Percentiles rank a stretch among this genome's conserved stretches.
Conservation (phyloP, 192 early-diverging fungal genomes). For the Chytriomyces hyalinus region DNA sequence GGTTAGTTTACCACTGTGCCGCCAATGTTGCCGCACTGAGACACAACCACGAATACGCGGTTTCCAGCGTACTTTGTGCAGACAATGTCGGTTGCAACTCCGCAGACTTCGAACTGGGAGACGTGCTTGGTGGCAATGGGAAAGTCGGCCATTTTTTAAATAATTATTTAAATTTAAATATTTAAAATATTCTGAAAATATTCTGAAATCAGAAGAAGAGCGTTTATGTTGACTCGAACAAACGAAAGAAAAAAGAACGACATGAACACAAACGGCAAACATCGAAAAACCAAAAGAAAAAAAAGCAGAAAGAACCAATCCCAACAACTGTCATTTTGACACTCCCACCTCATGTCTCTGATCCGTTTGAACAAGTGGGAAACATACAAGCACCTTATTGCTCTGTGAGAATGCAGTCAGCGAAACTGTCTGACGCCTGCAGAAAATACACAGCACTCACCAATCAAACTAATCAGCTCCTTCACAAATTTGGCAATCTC, state of each 20-base stretch:
- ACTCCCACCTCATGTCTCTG: too few relatives aligned
- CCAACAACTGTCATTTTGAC: too few relatives aligned
- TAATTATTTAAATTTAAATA: not conserved
- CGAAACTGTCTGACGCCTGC: not conserved
- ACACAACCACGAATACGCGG: conserved; percentile 15
- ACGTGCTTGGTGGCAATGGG: conserved; percentile 8
- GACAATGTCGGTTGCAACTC: conserved; percentile 19
- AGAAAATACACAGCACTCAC: conserved; percentile 8
- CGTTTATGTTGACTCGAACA: not conserved
- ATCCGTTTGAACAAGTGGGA: too few relatives aligned
- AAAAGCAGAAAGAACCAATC: not conserved
- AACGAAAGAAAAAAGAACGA: not conserved
- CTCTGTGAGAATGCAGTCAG: not conserved
- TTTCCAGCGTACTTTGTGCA: conserved; percentile 9
- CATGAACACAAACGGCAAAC: not conserved
- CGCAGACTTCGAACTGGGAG: not conserved
- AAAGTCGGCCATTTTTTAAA: conserved; percentile 3
- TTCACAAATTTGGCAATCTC: conserved; percentile 91
- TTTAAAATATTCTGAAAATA: not conserved
- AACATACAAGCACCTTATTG: not conserved
- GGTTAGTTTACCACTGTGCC: conserved; percentile 13
- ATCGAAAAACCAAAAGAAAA: not conserved
- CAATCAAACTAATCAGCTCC: conserved; percentile 78
- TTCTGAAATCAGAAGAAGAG: not conserved
- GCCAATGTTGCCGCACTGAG: conserved; percentile 28